A percentile compares a stretch with the other conserved stretches of the same genome.
These are phyloP conservation scores for Fusarium phyllophilum DNA, from an alignment of 2,329 filamentous ascomycete genomes.

Conservation along the genomic window DNA sequence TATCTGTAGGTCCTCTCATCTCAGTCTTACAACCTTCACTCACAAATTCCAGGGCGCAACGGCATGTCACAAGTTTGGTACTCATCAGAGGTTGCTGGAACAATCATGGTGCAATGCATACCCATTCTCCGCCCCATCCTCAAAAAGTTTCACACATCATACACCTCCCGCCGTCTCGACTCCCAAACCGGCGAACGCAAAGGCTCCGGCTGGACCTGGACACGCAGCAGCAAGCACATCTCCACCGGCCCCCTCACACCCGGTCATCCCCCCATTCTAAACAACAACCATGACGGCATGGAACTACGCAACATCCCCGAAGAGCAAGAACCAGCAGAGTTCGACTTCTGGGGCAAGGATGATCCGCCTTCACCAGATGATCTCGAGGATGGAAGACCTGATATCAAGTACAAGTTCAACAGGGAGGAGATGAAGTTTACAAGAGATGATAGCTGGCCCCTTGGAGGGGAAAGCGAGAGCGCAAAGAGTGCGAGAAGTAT, in stretches of 20 bases:
- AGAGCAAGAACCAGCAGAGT: slow-evolving; percentile 25
- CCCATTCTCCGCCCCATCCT: slow-evolving; percentile 61
- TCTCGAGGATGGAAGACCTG: neutral
- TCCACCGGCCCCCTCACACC: slow-evolving; percentile 17
- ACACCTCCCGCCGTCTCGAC: slow-evolving; percentile 37
- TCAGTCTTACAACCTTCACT: neutral
- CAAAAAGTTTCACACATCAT: slow-evolving; percentile 39
- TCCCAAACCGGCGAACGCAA: slow-evolving; percentile 31
- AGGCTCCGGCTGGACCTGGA: slow-evolving; percentile 34
- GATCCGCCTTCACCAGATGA: neutral
- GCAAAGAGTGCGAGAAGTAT: slow-evolving; percentile 33
- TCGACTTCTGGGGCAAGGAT: slow-evolving; percentile 30
- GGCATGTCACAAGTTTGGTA: slow-evolving; percentile 48
- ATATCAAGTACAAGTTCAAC: neutral
- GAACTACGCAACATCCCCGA: slow-evolving; percentile 39
- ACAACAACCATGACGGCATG: slow-evolving; percentile 14
- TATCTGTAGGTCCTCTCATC: slow-evolving; percentile 50
- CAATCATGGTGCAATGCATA: slow-evolving; percentile 65
- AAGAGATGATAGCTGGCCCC: slow-evolving; percentile 31
- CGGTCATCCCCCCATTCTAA: neutral
- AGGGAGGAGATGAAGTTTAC: neutral
- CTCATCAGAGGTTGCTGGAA: slow-evolving; percentile 62
- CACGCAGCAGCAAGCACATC: slow-evolving; percentile 34
- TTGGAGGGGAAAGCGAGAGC: slow-evolving; percentile 14
- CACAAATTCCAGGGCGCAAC: slow-evolving; percentile 35